phyloP scores from a whole-genome alignment of 805 yeast genomes.

The Saccharomycopsis sp. region DNA sequence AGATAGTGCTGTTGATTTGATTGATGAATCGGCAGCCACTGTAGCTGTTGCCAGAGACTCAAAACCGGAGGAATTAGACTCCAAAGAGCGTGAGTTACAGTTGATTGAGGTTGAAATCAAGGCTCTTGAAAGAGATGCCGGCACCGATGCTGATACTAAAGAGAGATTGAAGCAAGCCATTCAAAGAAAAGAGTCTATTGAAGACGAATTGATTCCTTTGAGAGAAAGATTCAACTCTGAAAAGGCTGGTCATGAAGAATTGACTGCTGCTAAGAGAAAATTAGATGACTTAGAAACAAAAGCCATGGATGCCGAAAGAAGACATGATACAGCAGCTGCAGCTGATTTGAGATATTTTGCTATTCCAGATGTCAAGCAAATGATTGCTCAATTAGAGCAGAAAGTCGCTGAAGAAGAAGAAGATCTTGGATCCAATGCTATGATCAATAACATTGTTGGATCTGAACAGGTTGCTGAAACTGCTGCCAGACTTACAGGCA shows the following conservation, averaged over 20 bases:
- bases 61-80: slow-evolving; percentile 93
- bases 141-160: slow-evolving; percentile 71
- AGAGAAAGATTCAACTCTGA: slow-evolving; percentile 82
- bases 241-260: slow-evolving; percentile 83
- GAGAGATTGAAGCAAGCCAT: slow-evolving; percentile 79
- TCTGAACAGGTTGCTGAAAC: slow-evolving; percentile 93
- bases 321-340: slow-evolving; percentile 88
- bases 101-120: slow-evolving; percentile 91
- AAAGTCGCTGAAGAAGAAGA: slow-evolving; percentile 68
- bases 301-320: slow-evolving; percentile 95
- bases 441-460: slow-evolving; percentile 87
- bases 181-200: slow-evolving; percentile 72
- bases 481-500: slow-evolving; percentile 93
- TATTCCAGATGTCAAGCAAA: slow-evolving; percentile 81
- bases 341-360: slow-evolving; percentile 97
- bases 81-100: slow-evolving; percentile 86
- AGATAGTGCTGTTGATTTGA: slow-evolving; percentile 93
- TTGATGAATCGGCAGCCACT: slow-evolving; percentile 93
- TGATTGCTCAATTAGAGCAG: slow-evolving; percentile 70
- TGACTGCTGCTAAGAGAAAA: slow-evolving; percentile 82
- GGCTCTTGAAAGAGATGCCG: slow-evolving; percentile 93
- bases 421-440: slow-evolving; percentile 48
- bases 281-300: slow-evolving; percentile 88
- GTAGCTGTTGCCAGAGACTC: slow-evolving; percentile 99
- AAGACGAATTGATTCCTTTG: slow-evolving; percentile 79